phyloP scores from a whole-genome alignment of 2,329 filamentous ascomycete species.

The Thielaviopsis ethacetica region DNA sequence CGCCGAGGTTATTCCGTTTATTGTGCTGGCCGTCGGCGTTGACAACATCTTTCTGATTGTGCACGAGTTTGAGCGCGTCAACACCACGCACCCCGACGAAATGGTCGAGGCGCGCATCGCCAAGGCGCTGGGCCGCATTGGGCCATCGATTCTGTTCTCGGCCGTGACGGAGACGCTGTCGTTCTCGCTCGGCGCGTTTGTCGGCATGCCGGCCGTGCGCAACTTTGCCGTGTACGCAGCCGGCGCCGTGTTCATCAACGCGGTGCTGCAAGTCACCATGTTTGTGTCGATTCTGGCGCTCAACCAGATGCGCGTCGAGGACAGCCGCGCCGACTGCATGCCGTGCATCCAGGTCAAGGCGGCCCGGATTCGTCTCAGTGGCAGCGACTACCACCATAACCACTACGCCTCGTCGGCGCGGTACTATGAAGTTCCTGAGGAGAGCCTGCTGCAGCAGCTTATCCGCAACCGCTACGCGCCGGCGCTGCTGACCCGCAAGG shows the following conservation, averaged over 20 bases:
- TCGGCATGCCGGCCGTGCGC: slow-evolving; percentile 92
- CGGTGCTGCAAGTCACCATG: slow-evolving; percentile 90
- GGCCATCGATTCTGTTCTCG: slow-evolving; percentile 87
- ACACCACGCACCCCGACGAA: slow-evolving; percentile 78
- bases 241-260: slow-evolving; percentile 92
- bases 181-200: slow-evolving; percentile 81
- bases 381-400: slow-evolving; percentile 32
- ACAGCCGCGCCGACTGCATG: slow-evolving; percentile 76
- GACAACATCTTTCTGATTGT: slow-evolving; percentile 99
- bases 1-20: slow-evolving; percentile 93
- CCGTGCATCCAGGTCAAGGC: slow-evolving; percentile 73
- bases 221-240: slow-evolving; percentile 97
- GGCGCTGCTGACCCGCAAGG: slow-evolving; percentile 58
- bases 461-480: slow-evolving; percentile 86
- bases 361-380: slow-evolving; percentile 49
- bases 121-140: slow-evolving; percentile 84
- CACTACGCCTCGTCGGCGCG: slow-evolving; percentile 31
- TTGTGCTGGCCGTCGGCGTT: slow-evolving; percentile 88
- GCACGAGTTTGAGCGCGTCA: slow-evolving; percentile 92
- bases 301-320: slow-evolving; percentile 83
- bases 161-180: slow-evolving; percentile 89
- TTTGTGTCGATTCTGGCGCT: slow-evolving; percentile 83
- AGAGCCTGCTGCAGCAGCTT: slow-evolving; percentile 69
- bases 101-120: slow-evolving; percentile 74
- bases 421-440: slow-evolving; percentile 62